phyloP scores from a whole-genome alignment of 2,329 filamentous ascomycete species.

The Xylariaceae sp. region DNA sequence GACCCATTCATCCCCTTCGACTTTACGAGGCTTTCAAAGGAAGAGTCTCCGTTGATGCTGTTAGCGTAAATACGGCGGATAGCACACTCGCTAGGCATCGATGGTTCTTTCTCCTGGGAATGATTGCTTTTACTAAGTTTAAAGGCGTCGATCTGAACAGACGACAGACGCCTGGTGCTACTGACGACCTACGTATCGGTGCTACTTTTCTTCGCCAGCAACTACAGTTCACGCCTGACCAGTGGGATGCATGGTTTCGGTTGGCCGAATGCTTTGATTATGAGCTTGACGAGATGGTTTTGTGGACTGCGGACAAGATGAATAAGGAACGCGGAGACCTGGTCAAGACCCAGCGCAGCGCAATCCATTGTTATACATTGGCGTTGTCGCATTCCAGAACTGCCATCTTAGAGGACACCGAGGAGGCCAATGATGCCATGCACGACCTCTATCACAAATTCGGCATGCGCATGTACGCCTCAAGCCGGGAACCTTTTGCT shows the following conservation, averaged over 20 bases:
- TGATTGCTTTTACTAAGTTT: conserved; percentile 84
- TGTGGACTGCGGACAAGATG: conserved; percentile 87
- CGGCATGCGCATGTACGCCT: conserved; percentile 57
- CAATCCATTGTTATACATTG: conserved; percentile 73
- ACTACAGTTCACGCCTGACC: conserved; percentile 72
- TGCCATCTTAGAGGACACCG: conserved; percentile 40
- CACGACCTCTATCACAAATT: conserved; percentile 57
- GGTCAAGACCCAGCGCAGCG: conserved; percentile 67
- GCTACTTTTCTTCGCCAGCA: conserved; percentile 76
- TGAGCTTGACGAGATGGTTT: conserved; percentile 78
- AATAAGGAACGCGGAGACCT: conserved; percentile 76
- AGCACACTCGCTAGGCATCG: conserved; percentile 70
- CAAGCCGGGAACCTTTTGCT: conserved; percentile 56
- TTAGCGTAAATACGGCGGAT: conserved; percentile 63
- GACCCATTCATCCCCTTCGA: conserved; percentile 73
- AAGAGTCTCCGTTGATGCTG: conserved; percentile 65
- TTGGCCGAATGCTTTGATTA: conserved; percentile 83
- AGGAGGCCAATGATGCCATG: conserved; percentile 43
- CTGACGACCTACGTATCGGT: conserved; percentile 77
- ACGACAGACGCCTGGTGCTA: conserved; percentile 70
- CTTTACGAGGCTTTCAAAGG: conserved; percentile 79
- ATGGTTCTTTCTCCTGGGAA: conserved; percentile 89
- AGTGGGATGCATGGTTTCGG: conserved; percentile 89
- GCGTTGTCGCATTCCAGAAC: conserved; percentile 52
- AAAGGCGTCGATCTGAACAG: conserved; percentile 64